Conservation (phyloP, 1,284 basidiomycete genomes). For the Quambalaria eucalypti region DNA sequence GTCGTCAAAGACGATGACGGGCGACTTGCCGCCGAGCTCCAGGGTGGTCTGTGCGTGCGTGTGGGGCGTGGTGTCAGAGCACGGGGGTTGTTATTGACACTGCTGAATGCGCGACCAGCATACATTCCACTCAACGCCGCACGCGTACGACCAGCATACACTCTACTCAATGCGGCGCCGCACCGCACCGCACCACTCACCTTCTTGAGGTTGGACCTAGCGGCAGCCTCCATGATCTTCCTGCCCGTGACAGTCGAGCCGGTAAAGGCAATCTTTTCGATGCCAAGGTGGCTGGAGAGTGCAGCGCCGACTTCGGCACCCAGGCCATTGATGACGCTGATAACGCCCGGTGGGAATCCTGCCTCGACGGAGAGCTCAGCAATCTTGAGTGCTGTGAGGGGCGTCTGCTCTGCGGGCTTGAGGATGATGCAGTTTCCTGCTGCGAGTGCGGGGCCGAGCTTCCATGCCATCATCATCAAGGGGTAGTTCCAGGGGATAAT, state of each 20-base stretch:
- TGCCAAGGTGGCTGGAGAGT: constrained; percentile 19
- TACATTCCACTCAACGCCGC: too few relatives aligned
- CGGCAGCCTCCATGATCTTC: constrained; percentile 3
- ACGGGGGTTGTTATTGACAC: too few relatives aligned
- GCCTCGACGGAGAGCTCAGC: constrained; percentile 21
- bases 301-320: constrained; percentile 10
- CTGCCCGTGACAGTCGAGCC: constrained; percentile 12
- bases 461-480: constrained; percentile 17
- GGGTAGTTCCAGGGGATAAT: constrained; percentile 23
- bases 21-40: constrained; percentile 81
- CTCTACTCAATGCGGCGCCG: too few relatives aligned
- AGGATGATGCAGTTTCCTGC: constrained; percentile 24
- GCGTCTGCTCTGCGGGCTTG: constrained; percentile 28
- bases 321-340: constrained; percentile 15
- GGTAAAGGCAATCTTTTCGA: constrained; percentile 28
- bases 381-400: constrained; percentile 17
- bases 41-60: too few relatives aligned
- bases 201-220: constrained; percentile 6
- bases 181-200: too few relatives aligned
- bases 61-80: too few relatives aligned
- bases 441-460: constrained; percentile 23
- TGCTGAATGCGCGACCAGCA: too few relatives aligned
- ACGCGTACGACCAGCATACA: too few relatives aligned
- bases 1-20: constrained; percentile 66
- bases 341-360: constrained; percentile 26